Conservation (phyloP, 495 filamentous ascomycete genomes). For the Hypomontagnella submonticulosa region DNA sequence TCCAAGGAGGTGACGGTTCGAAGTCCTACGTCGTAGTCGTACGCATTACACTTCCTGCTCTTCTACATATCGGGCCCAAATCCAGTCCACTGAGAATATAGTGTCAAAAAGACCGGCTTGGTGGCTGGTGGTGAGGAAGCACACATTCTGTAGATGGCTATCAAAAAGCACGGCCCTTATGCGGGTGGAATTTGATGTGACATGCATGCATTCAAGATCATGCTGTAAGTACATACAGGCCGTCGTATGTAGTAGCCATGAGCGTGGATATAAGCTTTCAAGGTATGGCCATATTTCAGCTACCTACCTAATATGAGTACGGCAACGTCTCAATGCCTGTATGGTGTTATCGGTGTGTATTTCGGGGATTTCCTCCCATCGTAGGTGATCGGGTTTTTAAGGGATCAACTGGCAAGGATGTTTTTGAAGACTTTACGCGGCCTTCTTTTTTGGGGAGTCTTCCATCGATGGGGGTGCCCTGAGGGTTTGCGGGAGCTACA, state of each 20-base stretch:
- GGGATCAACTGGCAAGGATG: conserved; percentile 33
- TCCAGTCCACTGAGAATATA: conserved; percentile 19
- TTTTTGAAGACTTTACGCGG: conserved; percentile 27
- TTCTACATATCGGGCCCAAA: conserved; percentile 33
- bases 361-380: conserved; percentile 8
- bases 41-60: conserved; percentile 30
- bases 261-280: conserved; percentile 30
- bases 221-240: conserved; percentile 34
- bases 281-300: conserved; percentile 15
- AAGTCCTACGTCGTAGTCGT: conserved; percentile 34
- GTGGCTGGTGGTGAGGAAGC: conserved; percentile 23
- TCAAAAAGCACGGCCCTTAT: conserved; percentile 37
- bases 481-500: conserved; percentile 13
- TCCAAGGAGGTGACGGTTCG: conserved; percentile 24
- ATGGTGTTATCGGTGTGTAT: conserved; percentile 10
- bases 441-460: conserved; percentile 32
- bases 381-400: conserved; percentile 34
- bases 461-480: conserved; percentile 12
- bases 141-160: conserved; percentile 28
- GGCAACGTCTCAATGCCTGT: not conserved
- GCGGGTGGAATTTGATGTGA: conserved; percentile 43
- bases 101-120: conserved; percentile 13
- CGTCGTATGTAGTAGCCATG: conserved; percentile 16
- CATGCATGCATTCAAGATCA: conserved; percentile 42
- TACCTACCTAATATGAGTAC: conserved; percentile 4